Base-by-base conservation (phyloP, 2,329 filamentous ascomycete genomes). In the Sclerotinia nivalis region DNA sequence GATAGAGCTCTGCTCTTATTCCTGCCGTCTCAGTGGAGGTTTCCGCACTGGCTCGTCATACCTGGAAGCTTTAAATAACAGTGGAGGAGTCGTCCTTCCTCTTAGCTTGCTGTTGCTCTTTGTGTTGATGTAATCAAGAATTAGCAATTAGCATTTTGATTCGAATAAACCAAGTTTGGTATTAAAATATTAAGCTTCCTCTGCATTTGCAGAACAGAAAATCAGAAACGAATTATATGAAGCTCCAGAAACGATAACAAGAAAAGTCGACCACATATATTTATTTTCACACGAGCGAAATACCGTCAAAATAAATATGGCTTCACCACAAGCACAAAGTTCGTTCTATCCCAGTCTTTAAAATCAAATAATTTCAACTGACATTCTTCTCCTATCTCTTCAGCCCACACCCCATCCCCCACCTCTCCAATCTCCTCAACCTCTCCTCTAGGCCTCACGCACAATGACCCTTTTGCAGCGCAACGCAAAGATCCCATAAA, bases 301-400 rank as follows among this genome's bases (percentile, higher is more conserved):
- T 9, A 40, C 15, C 15, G 12, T 52, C 34, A 10, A 12, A 34
- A 58, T 13, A n/a, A 56, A 34, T 3, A 67, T 67, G 65, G 65
- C 65, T 12, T 67, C 65, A 59, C 65, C 65, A 60, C 25, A 67
- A 60, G 43, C 65, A 25, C 65, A 67, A 37, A 58, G 65, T 67
- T 59, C 54, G 52, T 58, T 37, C 31, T 20, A 34, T 13, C 43
- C 49, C 34, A 67, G 3, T 13, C 20, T 22, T 40, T 31, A 20
- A 45, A 4, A 28, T 25, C 12, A 10, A 12, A 25, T 50, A 34
- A 25, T 20, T 28, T 40, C 22, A 25, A 66, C 50, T 31, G 18
- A 56, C 20, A 47, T 28, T 8, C 1, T 25, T 34, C 49, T 54
- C 12, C 40, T n/a, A 4, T 22, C 13, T 10, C 20, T 25, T n/a